Conservation (phyloP, 2,329 filamentous ascomycete species). For the Lizonia empirigonia region DNA sequence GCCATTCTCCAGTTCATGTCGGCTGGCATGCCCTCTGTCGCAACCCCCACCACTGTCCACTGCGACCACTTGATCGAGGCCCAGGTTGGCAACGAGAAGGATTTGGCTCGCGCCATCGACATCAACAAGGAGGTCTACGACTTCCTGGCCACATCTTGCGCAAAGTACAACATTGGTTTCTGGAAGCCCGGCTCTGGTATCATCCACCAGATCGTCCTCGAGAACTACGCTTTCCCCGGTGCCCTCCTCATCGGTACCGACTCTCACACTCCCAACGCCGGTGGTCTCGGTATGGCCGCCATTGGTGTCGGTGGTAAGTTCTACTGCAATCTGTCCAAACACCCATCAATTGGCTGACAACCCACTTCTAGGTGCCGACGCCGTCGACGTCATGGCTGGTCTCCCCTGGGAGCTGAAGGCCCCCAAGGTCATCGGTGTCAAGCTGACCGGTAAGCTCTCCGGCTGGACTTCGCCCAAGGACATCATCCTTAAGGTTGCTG, state of each 20-base stretch:
- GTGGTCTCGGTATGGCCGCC: conserved; percentile 91
- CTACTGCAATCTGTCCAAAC: background rate
- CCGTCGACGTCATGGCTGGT: conserved; percentile 97
- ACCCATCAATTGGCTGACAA: conserved; percentile 1
- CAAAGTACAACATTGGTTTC: conserved; percentile 99
- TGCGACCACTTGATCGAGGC: conserved; percentile 99
- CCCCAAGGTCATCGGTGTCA: conserved; percentile 95
- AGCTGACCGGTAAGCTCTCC: conserved; percentile 84
- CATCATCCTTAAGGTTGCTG: conserved; percentile 96
- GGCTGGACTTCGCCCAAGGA: conserved; percentile 97
- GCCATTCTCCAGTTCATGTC: conserved; percentile 99
- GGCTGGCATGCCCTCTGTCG: conserved; percentile 92
- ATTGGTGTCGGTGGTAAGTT: conserved; percentile 81
- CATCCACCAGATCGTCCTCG: conserved; percentile 97
- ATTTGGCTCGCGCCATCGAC: conserved; percentile 84
- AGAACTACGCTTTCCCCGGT: conserved; percentile 99
- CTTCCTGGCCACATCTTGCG: conserved; percentile 90
- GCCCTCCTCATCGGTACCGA: conserved; percentile 97
- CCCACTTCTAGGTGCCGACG: conserved; percentile 71
- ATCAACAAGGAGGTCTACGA: conserved; percentile 99
- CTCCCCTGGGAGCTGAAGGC: conserved; percentile 98
- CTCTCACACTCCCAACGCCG: conserved; percentile 95
- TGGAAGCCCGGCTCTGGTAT: conserved; percentile 99
- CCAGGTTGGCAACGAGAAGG: conserved; percentile 89
- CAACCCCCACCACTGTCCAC: conserved; percentile 94